These are phyloP conservation scores for Omphalotus guepiniiformis DNA, from an alignment of 768 basidiomycete genomes.

Conservation along the genomic window DNA sequence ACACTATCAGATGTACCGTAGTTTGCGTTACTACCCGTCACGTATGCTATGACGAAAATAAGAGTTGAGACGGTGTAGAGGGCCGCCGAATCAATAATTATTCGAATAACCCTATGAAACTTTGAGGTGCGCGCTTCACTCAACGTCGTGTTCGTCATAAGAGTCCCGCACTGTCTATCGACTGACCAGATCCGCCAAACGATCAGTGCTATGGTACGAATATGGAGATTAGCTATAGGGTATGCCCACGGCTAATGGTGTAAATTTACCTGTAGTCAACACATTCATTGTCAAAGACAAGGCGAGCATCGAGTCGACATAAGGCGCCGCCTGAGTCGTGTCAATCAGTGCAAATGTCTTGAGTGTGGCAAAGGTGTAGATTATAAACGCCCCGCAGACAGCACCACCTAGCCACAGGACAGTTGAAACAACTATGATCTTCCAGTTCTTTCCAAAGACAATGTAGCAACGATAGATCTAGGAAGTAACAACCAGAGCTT, in stretches of 20 bases:
- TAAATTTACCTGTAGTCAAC: constrained; percentile 11
- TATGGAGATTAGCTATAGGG: too few species aligned
- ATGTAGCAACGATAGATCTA: constrained; percentile 15
- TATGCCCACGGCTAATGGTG: neutral
- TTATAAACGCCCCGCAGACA: neutral
- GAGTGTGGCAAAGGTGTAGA: constrained; percentile 3
- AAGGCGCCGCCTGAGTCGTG: neutral
- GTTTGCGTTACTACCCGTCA: constrained; percentile 9
- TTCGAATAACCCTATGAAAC: constrained; percentile 12
- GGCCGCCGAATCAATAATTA: constrained; percentile 12
- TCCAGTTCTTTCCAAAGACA: constrained; percentile 6
- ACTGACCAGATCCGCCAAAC: constrained; percentile 13
- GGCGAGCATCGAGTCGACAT: neutral
- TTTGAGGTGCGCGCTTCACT: too few species aligned
- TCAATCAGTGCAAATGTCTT: constrained; percentile 1
- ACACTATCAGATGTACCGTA: constrained; percentile 8
- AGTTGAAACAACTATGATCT: constrained; percentile 4
- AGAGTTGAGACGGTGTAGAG: constrained; percentile 11
- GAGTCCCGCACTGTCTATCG: constrained; percentile 1
- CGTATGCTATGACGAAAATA: constrained; percentile 5
- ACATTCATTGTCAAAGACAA: constrained; percentile 11
- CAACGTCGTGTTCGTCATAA: constrained; percentile 1
- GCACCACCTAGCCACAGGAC: constrained; percentile 6
- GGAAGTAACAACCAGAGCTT: neutral
- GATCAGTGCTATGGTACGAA: constrained; percentile 3